Evolutionary conservation across 1,284 basidiomycete genomes (phyloP), one percentile per base, ranked within the genome.

Genomic region (Ustilago xerochloae): DNA sequence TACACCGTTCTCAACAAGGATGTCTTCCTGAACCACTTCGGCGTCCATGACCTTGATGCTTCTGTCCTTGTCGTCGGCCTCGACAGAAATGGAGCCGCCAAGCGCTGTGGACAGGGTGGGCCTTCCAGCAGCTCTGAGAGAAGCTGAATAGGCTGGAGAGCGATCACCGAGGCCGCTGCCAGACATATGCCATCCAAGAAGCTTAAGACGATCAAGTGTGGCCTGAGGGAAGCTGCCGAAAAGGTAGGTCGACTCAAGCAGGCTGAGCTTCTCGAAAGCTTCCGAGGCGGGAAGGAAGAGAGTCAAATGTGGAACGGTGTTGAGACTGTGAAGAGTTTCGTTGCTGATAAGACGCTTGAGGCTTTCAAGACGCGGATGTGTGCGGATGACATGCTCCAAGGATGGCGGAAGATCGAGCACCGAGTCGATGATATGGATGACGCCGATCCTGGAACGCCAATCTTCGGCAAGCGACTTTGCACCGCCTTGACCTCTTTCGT

Each of bases 251-350:
- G 55, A 65, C 55, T 84, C 81, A 16, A 84, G 59, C 10, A 45
- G 13, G 20, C 59, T 49, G 26, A 84, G 78, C 20, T 55, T 45
- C 6, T 86, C 89, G 90, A 87, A 97, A 10, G 97, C 95, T 24
- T 88, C 86, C 80, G 97, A 89, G 15, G 91, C 87, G 0, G 97
- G 96, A 2, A 97, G 88, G 84, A 99, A 99, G 35, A 99, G 79
- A 0, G 96, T 97, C 32, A 97, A 86, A 78, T 92, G 90, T 0
- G 92, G 86, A 0, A 62, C 79, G 6, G 71, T 71, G 7, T 78
- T 72, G 12, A 84, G 55, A 12, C 69, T 75, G 22, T 65, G 62
- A 13, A 83, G 32, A 5, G 71, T 53, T 24, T 71, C 55, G 24
- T 62, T 60, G 89, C 80, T 51, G 46, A 84, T 54, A 47, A 85